Evolutionary conservation across 2,329 filamentous ascomycete species (phyloP).

Genomic region (Aspergillus sp.): DNA sequence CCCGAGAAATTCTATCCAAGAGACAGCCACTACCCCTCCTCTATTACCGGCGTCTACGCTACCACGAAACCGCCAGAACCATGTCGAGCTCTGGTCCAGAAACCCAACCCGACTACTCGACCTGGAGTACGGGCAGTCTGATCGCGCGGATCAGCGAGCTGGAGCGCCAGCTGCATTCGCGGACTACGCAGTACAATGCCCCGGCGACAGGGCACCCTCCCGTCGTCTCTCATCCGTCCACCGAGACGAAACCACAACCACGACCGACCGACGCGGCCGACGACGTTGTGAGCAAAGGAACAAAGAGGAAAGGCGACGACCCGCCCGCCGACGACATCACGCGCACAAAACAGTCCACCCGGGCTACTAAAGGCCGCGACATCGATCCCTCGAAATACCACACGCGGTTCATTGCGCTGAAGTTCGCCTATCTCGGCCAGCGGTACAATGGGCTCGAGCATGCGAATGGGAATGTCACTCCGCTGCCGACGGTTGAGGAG

Average conservation of each 20-base stretch:
- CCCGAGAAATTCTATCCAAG: slow-evolving; percentile 4
- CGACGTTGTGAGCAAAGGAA: not conserved
- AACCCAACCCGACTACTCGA: slow-evolving; percentile 44
- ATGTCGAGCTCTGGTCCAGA: slow-evolving; percentile 15
- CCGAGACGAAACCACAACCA: slow-evolving; percentile 1
- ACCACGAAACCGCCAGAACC: slow-evolving; percentile 9
- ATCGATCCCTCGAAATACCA: slow-evolving; percentile 75
- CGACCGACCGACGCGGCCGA: not conserved
- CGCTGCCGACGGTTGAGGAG: slow-evolving; percentile 78
- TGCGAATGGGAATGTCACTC: slow-evolving; percentile 58
- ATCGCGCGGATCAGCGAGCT: slow-evolving; percentile 58
- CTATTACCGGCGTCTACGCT: slow-evolving; percentile 7
- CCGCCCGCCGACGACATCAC: slow-evolving; percentile 16
- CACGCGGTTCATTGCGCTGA: slow-evolving; percentile 78
- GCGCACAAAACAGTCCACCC: slow-evolving; percentile 13
- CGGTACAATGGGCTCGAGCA: slow-evolving; percentile 91
- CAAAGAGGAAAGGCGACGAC: slow-evolving; percentile 8
- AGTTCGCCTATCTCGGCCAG: slow-evolving; percentile 86
- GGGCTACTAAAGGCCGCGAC: slow-evolving; percentile 36
- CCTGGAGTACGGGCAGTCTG: slow-evolving; percentile 60
- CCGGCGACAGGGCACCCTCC: slow-evolving; percentile 2
- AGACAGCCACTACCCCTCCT: slow-evolving; percentile 6
- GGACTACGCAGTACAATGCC: slow-evolving; percentile 19
- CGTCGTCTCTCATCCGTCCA: not conserved
- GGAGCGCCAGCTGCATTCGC: slow-evolving; percentile 54